A percentile compares a stretch with the other conserved stretches of the same genome.
Conservation (phyloP, 192 early-diverging fungal genomes). For the Phycomyces blakesleeanus region DNA sequence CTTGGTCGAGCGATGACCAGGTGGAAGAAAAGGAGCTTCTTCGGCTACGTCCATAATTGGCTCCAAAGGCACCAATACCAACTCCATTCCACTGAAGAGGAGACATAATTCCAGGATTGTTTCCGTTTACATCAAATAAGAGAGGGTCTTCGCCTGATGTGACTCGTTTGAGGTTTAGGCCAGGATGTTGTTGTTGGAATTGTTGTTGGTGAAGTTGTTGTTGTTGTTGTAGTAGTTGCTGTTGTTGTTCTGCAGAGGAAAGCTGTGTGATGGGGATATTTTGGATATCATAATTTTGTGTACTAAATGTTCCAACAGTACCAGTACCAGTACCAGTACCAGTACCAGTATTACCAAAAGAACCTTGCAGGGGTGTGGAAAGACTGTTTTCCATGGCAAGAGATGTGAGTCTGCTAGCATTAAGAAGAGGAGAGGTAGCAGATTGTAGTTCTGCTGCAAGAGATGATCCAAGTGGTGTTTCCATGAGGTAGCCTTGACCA, state of each 20-base stretch:
- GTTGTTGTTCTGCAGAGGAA: too few relatives aligned
- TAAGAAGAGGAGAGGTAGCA: constrained; percentile 11
- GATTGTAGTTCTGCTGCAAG: constrained; percentile 37
- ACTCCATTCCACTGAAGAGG: constrained; percentile 30
- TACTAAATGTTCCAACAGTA: neutral
- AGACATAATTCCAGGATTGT: constrained; percentile 25
- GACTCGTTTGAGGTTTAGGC: neutral
- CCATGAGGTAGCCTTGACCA: constrained; percentile 30
- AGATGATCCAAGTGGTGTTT: constrained; percentile 28
- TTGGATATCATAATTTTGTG: neutral
- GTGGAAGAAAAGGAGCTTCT: constrained; percentile 31
- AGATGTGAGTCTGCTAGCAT: neutral
- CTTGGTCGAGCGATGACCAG: constrained; percentile 33
- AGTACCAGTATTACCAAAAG: too few relatives aligned
- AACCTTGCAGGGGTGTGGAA: constrained; percentile 4
- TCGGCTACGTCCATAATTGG: constrained; percentile 22
- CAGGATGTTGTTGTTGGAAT: neutral
- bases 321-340: too few relatives aligned
- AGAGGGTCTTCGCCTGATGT: neutral
- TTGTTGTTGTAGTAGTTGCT: too few relatives aligned
- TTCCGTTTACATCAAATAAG: constrained; percentile 9
- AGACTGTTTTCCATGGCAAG: constrained; percentile 8
- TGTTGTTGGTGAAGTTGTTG: too few relatives aligned
- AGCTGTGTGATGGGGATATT: neutral
- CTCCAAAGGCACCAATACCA: too few relatives aligned